Evolutionary conservation across 495 filamentous ascomycete species (phyloP), one percentile per base, ranked within the genome.

Genomic region (Bathelium albidoporum): DNA sequence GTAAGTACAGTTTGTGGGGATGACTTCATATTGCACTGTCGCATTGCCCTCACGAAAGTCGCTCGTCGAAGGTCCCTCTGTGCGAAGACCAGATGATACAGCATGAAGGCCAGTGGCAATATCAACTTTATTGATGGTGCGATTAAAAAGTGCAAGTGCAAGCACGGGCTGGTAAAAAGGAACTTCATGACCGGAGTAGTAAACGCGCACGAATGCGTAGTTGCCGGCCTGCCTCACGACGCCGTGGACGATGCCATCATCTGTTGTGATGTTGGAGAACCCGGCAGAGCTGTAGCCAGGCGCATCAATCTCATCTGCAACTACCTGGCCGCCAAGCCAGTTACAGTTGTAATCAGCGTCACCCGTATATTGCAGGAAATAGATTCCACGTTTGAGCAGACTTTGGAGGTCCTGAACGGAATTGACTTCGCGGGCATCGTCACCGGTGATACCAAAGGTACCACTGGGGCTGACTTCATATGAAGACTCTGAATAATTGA

Each of bases 121-220:
- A 59, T 88, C 86, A 41, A 70, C 71, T 18, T 83, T 81, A 3
- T 69, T 69, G 58, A 88, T 79, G 0, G 75, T 79, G 7, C 86
- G 77, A 67, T 82, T 78, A 67, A 89, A 87, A 43, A 85, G 74
- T 63, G 79, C 78, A 5, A 87, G 75, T 2, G 84, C 68, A n/a
- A 80, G 77, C 32, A 87, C 68, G 0, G 87, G 87, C 69, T 87
- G 85, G 67, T 89, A 89, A 41, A 86, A 83, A 1, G 88, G 87
- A 11, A 89, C 82, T 59, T 84, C 80, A 68, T 91, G 88, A 0
- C 88, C 88, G 12, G 85, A 83, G 66, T 89, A 78, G 70, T 85
- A 90, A 11, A 90, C 78, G 1, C 87, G 80, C 31, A 81, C 79
- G 71, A 90, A 91, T 32, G 84, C 84, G 64, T 89, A 85, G 70